Evolutionary conservation across 129 eudicot species (phyloP), one percentile per base, ranked within the genome.

Genomic region (Daucus carota): DNA sequence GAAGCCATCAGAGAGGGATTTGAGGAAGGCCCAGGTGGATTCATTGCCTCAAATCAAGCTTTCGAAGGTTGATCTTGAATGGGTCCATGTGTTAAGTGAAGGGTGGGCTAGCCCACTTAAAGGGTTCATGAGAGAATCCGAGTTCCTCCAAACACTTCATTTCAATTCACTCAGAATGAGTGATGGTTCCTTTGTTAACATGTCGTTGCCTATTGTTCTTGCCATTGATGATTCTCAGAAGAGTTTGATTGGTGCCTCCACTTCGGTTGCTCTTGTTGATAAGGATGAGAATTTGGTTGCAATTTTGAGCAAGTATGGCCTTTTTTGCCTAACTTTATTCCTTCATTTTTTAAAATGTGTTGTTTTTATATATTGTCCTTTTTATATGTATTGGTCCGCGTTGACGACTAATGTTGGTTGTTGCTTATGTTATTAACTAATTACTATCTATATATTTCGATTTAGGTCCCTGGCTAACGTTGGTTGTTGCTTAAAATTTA

Each of bases 111-210:
- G 97, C 80, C 99, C 99, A 16, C 78, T 94, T 44, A 77, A 78
- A 79, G 99, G 99, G 46, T 94, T 91, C 89, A 94, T 94, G 99
- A 79, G 94, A 83, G 96, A 94, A 78, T 83, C 89, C 76, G 97
- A 94, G 99, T 94, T 89, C 96, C 97, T 94, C 96, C 97, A 94
- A 91, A 94, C 97, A 81, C 96, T 94, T 91, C 99, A 94, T 94
- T 94, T 94, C 67, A 89, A 89, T 78, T 87, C 92, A 83, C 90
- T 91, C 88, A 92, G 97, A 3, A 80, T 94, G 41, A 90, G 81
- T 45, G 86, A 91, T 83, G 99, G 97, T 59, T 84, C 90, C 6
- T 40, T 83, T 69, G 97, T 94, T 73, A 94, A 94, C 59, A 94
- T 94, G 99, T 94, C 99, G 70, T 79, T 94, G 80, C 99, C 97